These are phyloP conservation scores for Phialophora macrospora DNA, from an alignment of 2,329 filamentous ascomycete species.

Conservation along the genomic window DNA sequence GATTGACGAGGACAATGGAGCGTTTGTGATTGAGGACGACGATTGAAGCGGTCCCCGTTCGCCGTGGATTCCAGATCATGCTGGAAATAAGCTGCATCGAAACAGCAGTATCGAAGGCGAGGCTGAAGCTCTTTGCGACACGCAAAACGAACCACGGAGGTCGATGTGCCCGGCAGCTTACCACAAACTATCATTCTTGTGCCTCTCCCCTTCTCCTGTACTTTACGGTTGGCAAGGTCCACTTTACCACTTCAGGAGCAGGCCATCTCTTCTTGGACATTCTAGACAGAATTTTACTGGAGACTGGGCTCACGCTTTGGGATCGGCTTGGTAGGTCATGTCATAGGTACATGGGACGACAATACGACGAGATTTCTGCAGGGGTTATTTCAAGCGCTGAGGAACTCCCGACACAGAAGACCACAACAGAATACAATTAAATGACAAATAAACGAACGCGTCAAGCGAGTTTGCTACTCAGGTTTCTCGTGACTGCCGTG, in stretches of 20 bases:
- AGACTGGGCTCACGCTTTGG: constrained; percentile 3
- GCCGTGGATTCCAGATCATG: background rate
- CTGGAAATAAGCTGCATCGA: background rate
- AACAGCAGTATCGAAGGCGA: background rate
- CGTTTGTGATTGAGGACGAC: constrained; percentile 36
- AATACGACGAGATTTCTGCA: background rate
- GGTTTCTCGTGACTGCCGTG: background rate
- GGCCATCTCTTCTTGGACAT: background rate
- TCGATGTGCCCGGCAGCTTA: background rate
- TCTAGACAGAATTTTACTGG: background rate
- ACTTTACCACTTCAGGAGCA: background rate
- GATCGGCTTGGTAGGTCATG: background rate
- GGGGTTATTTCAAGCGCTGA: constrained; percentile 4
- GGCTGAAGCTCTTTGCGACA: background rate
- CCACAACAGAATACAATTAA: background rate
- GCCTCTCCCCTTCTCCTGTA: background rate
- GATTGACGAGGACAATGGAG: constrained; percentile 35
- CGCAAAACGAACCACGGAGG: background rate
- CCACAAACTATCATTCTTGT: too few species aligned
- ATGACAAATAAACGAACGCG: background rate
- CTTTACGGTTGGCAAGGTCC: constrained; percentile 1
- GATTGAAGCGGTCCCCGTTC: constrained; percentile 11
- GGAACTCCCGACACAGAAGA: background rate
- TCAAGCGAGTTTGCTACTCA: background rate
- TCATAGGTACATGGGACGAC: background rate